phyloP scores from a whole-genome alignment of 2,329 filamentous ascomycete species.

The Mariannaea sp. region DNA sequence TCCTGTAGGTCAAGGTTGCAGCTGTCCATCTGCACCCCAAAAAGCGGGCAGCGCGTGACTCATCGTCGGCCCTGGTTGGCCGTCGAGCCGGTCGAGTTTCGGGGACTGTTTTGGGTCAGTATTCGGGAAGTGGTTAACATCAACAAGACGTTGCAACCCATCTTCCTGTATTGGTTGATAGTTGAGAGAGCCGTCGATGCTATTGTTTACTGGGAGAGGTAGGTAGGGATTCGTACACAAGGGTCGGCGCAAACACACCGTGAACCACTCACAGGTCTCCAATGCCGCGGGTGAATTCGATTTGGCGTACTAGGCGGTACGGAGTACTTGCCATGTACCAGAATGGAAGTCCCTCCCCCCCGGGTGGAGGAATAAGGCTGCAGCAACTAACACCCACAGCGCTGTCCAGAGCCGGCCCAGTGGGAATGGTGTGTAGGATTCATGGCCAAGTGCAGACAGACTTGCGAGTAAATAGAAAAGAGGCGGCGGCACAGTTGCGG shows the following conservation, averaged over 20 bases:
- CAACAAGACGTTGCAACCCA: neutral
- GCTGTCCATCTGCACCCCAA: slow-evolving; percentile 10
- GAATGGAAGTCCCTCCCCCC: neutral
- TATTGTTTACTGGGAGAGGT: slow-evolving; percentile 13
- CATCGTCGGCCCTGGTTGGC: slow-evolving; percentile 28
- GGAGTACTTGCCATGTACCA: slow-evolving; percentile 4
- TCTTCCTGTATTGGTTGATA: neutral
- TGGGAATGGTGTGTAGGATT: slow-evolving; percentile 11
- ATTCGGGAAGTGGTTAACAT: slow-evolving; percentile 11
- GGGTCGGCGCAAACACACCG: slow-evolving; percentile 15
- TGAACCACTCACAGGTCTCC: slow-evolving; percentile 25
- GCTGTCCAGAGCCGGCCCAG: neutral
- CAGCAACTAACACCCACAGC: slow-evolving; percentile 13
- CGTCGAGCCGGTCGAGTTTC: slow-evolving; percentile 1
- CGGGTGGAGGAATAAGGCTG: slow-evolving; percentile 21
- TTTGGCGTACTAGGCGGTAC: slow-evolving; percentile 10
- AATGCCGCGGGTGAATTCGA: slow-evolving; percentile 8
- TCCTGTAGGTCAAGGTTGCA: neutral
- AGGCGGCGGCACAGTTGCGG: slow-evolving; percentile 27
- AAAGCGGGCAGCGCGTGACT: slow-evolving; percentile 29
- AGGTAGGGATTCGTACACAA: slow-evolving; percentile 35
- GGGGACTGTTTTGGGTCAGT: neutral
- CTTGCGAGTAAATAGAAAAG: slow-evolving; percentile 16
- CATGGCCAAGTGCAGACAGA: slow-evolving; percentile 22
- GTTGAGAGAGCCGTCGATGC: slow-evolving; percentile 1